Percentiles rank a stretch among this genome's conserved stretches.
Conservation (phyloP, 2,329 filamentous ascomycete species). For the Sporothrix pseudoabietina region DNA sequence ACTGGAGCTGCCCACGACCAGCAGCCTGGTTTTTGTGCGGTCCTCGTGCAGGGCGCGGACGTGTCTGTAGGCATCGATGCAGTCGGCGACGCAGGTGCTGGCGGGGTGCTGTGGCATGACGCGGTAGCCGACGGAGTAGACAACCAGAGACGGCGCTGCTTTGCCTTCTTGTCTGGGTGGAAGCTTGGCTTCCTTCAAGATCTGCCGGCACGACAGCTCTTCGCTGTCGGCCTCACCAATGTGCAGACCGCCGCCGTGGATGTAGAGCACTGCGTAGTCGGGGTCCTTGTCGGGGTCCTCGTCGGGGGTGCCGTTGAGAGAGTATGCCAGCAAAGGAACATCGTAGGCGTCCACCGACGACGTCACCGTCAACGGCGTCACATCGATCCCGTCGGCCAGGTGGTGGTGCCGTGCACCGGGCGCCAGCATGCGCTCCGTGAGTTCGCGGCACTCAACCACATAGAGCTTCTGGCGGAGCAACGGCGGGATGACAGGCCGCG, state of each 20-base stretch:
- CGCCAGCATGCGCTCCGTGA: conserved; percentile 43
- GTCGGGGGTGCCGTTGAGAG: background rate
- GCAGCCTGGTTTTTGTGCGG: conserved; percentile 32
- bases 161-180: conserved; percentile 17
- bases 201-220: conserved; percentile 50
- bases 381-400: conserved; percentile 43
- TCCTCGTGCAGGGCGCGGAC: conserved; percentile 34
- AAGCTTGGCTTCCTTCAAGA: conserved; percentile 41
- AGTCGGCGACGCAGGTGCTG: conserved; percentile 47
- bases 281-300: conserved; percentile 14
- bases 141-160: conserved; percentile 32
- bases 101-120: conserved; percentile 48
- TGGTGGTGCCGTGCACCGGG: conserved; percentile 44
- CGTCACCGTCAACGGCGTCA: conserved; percentile 38
- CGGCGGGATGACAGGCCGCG: conserved; percentile 37
- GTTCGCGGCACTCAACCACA: conserved; percentile 45
- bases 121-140: conserved; percentile 53
- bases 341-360: conserved; percentile 42
- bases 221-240: conserved; percentile 55
- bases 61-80: conserved; percentile 43
- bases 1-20: conserved; percentile 51
- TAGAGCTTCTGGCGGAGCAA: conserved; percentile 47
- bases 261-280: conserved; percentile 47
- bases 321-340: conserved; percentile 46
- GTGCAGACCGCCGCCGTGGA: conserved; percentile 52